Evolutionary conservation across 345 rosid species (phyloP), one percentile per base, ranked within the genome.

Genomic region (Excoecaria agallocha): DNA sequence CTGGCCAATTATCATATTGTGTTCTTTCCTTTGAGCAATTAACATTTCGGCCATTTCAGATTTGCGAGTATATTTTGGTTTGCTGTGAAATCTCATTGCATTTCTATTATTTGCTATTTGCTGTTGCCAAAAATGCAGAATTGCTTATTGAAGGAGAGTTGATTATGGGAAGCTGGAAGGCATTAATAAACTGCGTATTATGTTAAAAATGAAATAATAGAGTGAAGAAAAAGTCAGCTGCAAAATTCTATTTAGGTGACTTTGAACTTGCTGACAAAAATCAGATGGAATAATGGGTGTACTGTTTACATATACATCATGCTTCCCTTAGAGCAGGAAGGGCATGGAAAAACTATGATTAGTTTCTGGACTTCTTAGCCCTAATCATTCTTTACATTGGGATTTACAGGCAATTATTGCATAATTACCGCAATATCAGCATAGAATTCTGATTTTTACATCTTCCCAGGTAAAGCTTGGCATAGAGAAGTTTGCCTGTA

Each of bases 321-420:
- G 78, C 73, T 60, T 68, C 60, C 72, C 52, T 54, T 19, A 17
- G 24, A 61, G 38, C 61, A 48, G 54, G 35, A 65, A 75, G 22
- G 24, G 46, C 5, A 39, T 13, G 19, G 60, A 65, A 72, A 48
- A 45, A 68, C 7, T 12, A 37, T 38, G 30, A 11, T 11, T 55
- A 43, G 73, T 49, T 19, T 3, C 8, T 19, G 2, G 62, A 48
- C 0, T 4, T 68, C 46, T 58, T 35, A 17, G 11, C 48, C 59
- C 45, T 1, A 37, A 48, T 49, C 43, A 68, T 49, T 43, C 38
- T 68, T 58, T 12, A 7, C 50, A 68, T 68, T 5, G n/a, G 17
- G 68, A 39, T 49, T 48, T 63, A 15, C 5, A 19, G 22, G 0
- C 45, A 45, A 38, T 16, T n/a, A 38, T 35, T 62, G 6, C 41